Evolutionary conservation across 768 basidiomycete species (phyloP).

Genomic region (Tulasnella sp.): DNA sequence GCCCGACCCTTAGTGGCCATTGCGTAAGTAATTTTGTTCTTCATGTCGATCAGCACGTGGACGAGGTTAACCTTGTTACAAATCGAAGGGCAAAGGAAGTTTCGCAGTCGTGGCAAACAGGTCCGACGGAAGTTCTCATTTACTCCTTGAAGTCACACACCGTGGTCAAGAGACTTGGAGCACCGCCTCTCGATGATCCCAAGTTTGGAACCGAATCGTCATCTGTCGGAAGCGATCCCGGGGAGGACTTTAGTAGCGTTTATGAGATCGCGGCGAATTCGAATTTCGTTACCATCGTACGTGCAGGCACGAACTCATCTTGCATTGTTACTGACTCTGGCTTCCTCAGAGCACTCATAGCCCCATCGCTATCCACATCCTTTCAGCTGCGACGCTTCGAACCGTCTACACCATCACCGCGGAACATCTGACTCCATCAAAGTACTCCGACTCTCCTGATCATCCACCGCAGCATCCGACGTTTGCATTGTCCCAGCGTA

Average conservation of each 20-base stretch:
- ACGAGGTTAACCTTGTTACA: background rate
- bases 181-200: slow-evolving; percentile 14
- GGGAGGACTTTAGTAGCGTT: slow-evolving; percentile 37
- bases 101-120: slow-evolving; percentile 27
- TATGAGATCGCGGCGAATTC: slow-evolving; percentile 45
- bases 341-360: slow-evolving; percentile 52
- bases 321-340: background rate
- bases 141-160: slow-evolving; percentile 50
- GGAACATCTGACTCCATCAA: slow-evolving; percentile 35
- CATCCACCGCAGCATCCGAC: slow-evolving; percentile 43
- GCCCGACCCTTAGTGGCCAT: slow-evolving; percentile 23
- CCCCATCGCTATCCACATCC: slow-evolving; percentile 53
- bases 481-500: slow-evolving; percentile 57
- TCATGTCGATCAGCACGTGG: background rate
- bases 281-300: slow-evolving; percentile 55
- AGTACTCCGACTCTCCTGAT: slow-evolving; percentile 24
- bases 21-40: slow-evolving; percentile 35
- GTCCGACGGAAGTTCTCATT: slow-evolving; percentile 37
- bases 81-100: slow-evolving; percentile 30
- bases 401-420: slow-evolving; percentile 48
- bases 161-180: slow-evolving; percentile 45
- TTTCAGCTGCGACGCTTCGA: slow-evolving; percentile 53
- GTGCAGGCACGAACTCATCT: slow-evolving; percentile 32
- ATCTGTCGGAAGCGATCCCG: slow-evolving; percentile 26
- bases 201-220: slow-evolving; percentile 32